phyloP scores from a whole-genome alignment of 2,329 filamentous ascomycete species.

The Diplodia corticola region DNA sequence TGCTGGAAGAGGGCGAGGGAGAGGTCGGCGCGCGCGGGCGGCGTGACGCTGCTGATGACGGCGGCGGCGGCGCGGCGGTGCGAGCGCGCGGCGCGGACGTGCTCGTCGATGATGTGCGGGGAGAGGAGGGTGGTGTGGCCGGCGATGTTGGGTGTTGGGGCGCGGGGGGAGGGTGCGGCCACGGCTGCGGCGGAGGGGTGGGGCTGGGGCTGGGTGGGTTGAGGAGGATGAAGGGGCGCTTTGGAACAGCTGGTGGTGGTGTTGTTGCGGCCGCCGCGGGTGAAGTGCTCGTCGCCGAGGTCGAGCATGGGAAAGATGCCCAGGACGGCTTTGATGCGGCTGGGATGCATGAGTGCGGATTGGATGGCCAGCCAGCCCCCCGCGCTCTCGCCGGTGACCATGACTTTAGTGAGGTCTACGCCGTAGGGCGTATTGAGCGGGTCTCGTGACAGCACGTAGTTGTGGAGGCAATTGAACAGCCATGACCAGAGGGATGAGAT shows the following conservation, averaged over 20 bases:
- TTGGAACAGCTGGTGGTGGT: not conserved
- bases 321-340: not conserved
- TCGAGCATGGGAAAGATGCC: slow-evolving; percentile 12
- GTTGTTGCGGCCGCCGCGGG: slow-evolving; percentile 30
- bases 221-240: too few species aligned
- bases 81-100: slow-evolving; percentile 26
- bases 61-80: slow-evolving; percentile 25
- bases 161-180: too few species aligned
- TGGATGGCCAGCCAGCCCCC: slow-evolving; percentile 43
- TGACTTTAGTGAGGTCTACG: slow-evolving; percentile 32
- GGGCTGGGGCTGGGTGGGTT: too few species aligned
- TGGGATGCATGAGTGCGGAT: slow-evolving; percentile 24
- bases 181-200: too few species aligned
- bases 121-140: slow-evolving; percentile 24
- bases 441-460: slow-evolving; percentile 10
- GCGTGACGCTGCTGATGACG: slow-evolving; percentile 28
- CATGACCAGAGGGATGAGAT: slow-evolving; percentile 52
- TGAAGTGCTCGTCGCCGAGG: slow-evolving; percentile 27
- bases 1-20: slow-evolving; percentile 28
- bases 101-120: slow-evolving; percentile 28
- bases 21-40: slow-evolving; percentile 28
- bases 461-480: slow-evolving; percentile 35
- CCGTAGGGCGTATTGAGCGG: slow-evolving; percentile 26
- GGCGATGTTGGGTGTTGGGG: slow-evolving; percentile 6
- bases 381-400: slow-evolving; percentile 41